A percentile compares a stretch with the other conserved stretches of the same genome.
These are phyloP conservation scores for Rhypophila decipiens DNA, from an alignment of 495 filamentous ascomycete species.

Conservation along the genomic window DNA sequence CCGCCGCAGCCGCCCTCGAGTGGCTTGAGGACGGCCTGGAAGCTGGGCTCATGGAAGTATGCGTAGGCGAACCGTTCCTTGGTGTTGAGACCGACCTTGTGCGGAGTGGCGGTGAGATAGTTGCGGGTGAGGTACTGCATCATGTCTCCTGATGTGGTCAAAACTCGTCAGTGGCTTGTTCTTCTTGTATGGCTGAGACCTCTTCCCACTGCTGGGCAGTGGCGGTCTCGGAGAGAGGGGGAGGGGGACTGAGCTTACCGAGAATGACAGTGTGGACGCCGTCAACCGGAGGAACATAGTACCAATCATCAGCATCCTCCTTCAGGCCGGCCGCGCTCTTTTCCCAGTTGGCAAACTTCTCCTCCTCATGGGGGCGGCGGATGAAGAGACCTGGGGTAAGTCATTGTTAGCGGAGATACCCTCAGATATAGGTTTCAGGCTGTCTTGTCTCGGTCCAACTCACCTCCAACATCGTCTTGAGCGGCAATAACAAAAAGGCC, in stretches of 20 bases:
- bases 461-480: constrained; percentile 39
- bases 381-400: constrained; percentile 30
- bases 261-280: constrained; percentile 38
- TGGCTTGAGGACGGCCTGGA: constrained; percentile 34
- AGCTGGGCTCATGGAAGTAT: constrained; percentile 44
- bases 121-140: constrained; percentile 39
- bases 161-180: not conserved
- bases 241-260: no score
- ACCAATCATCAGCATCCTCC: constrained; percentile 37
- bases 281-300: constrained; percentile 35
- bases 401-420: not conserved
- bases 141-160: constrained; percentile 33
- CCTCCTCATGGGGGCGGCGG: constrained; percentile 27
- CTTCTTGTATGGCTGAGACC: not conserved
- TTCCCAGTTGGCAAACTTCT: constrained; percentile 39
- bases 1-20: constrained; percentile 21
- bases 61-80: constrained; percentile 35
- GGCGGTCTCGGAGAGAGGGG: no score
- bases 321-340: constrained; percentile 34
- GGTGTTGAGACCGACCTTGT: constrained; percentile 42
- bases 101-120: constrained; percentile 35
- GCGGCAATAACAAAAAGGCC: constrained; percentile 39
- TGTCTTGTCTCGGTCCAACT: not conserved
- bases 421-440: not conserved
- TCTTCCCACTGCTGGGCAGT: not conserved